Evolutionary conservation across 805 yeast species (phyloP), one percentile per base, ranked within the genome.

Genomic region (Hanseniaspora clermontiae): DNA sequence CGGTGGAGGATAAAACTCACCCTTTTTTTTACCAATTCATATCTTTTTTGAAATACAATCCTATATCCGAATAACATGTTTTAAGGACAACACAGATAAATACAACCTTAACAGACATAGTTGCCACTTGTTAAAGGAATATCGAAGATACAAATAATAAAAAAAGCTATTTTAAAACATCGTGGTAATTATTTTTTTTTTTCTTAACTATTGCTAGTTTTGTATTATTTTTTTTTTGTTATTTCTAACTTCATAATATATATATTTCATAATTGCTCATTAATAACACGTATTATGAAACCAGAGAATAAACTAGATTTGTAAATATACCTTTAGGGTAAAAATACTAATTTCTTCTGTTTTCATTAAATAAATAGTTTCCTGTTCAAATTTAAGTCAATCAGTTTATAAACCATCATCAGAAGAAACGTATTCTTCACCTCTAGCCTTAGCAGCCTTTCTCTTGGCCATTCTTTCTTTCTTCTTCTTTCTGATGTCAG

Each of bases 381-480:
- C 45, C 45, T 42, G 45, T 42, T 42, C 24, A 42, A 42, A 36
- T 36, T 24, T 24, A 24, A 42, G 12, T 42, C 45, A 42, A 20
- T 42, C n/a, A 60, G 57, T 66, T 79, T 83, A 84, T 64, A 81
- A 77, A 68, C 84, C 93, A 58, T 91, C 98, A 67, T 56, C 58
- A 68, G 95, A 93, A 63, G 97, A 91, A 66, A 89, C 97, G 75
- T 93, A 95, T 76, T 93, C 97, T 73, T 93, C 98, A 82, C 97
- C 97, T 74, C 90, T 76, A 76, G 85, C 95, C 95, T 93, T 93
- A 74, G 90, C 76, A 77, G 85, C 95, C 95, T 93, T 93, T 97
- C 91, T 93, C 95, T 91, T 93, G 86, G 86, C 88, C 97, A 93
- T 90, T 84, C 99, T 89, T 81, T 93, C 98, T 95, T 93, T 93